A percentile compares a stretch with the other conserved stretches of the same genome.
These are phyloP conservation scores for Cynanchum wilfordii DNA, from an alignment of 257 asterid species.

Conservation along the genomic window DNA sequence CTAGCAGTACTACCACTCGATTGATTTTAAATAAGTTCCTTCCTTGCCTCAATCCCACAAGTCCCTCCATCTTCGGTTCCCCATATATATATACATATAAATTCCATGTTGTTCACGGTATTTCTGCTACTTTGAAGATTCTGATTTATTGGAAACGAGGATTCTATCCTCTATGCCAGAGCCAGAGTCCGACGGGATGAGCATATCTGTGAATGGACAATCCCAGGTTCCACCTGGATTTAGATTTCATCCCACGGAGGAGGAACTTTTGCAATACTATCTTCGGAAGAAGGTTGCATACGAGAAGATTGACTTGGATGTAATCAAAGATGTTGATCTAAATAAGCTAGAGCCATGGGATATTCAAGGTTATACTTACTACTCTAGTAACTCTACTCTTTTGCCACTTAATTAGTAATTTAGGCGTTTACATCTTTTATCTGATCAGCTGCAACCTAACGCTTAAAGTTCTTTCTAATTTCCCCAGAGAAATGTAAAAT, in stretches of 20 bases:
- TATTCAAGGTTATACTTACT: slow-evolving; percentile 40
- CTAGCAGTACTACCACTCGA: not conserved
- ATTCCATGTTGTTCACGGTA: too few relatives aligned
- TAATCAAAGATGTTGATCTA: slow-evolving; percentile 60
- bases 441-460: not conserved
- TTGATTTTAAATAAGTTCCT: not conserved
- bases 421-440: too few relatives aligned
- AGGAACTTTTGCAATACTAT: slow-evolving; percentile 61
- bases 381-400: not conserved
- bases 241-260: slow-evolving; percentile 70
- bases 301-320: slow-evolving; percentile 54
- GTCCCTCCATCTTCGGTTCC: not conserved
- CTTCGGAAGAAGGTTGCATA: slow-evolving; percentile 45
- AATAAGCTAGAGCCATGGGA: slow-evolving; percentile 78
- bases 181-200: slow-evolving; percentile 24
- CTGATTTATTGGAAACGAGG: too few relatives aligned
- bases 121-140: not conserved
- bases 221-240: slow-evolving; percentile 68
- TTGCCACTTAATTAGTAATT: too few relatives aligned
- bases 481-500: slow-evolving; percentile 49
- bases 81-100: too few relatives aligned
- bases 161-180: not conserved
- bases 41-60: not conserved
- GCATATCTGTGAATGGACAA: slow-evolving; percentile 52
- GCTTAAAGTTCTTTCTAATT: not conserved